Evolutionary conservation across 768 basidiomycete genomes (phyloP).

Genomic region (Mycena sanguinolenta): DNA sequence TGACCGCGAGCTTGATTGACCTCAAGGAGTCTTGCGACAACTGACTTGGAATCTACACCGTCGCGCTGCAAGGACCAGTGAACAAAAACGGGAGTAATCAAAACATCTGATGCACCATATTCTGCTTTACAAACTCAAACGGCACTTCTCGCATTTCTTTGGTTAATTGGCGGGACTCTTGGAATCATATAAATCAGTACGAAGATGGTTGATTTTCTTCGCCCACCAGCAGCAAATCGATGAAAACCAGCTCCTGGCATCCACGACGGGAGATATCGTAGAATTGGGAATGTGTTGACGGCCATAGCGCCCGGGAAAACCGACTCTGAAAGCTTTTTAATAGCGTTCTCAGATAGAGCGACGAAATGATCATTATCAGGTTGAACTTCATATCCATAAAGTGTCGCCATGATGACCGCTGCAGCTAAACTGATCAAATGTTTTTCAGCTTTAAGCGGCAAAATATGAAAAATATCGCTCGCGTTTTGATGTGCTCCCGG

Average conservation of each 20-base stretch:
- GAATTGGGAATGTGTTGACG: too few species aligned
- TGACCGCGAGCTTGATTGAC: too few species aligned
- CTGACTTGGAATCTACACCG: slow-evolving; percentile 14
- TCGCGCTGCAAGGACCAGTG: background rate
- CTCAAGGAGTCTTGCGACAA: too few species aligned
- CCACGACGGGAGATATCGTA: too few species aligned
- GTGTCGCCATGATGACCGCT: slow-evolving; percentile 1
- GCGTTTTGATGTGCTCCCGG: too few species aligned
- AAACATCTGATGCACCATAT: slow-evolving; percentile 18
- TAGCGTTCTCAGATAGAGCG: slow-evolving; percentile 37
- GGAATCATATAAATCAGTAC: background rate
- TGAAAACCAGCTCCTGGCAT: too few species aligned
- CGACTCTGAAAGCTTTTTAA: too few species aligned
- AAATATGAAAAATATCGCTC: slow-evolving; percentile 14
- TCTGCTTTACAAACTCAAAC: slow-evolving; percentile 20
- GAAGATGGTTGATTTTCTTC: background rate
- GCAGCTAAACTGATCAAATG: background rate
- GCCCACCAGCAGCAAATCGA: slow-evolving; percentile 31
- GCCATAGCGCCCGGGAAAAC: too few species aligned
- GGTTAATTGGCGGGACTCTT: slow-evolving; percentile 24
- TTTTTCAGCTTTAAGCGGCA: background rate
- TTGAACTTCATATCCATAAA: slow-evolving; percentile 47
- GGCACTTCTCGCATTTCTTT: too few species aligned
- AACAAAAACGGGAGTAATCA: too few species aligned
- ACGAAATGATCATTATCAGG: slow-evolving; percentile 42